These are phyloP conservation scores for Mucor ambiguus DNA, from an alignment of 371 early-diverging fungal genomes.

Conservation along the genomic window DNA sequence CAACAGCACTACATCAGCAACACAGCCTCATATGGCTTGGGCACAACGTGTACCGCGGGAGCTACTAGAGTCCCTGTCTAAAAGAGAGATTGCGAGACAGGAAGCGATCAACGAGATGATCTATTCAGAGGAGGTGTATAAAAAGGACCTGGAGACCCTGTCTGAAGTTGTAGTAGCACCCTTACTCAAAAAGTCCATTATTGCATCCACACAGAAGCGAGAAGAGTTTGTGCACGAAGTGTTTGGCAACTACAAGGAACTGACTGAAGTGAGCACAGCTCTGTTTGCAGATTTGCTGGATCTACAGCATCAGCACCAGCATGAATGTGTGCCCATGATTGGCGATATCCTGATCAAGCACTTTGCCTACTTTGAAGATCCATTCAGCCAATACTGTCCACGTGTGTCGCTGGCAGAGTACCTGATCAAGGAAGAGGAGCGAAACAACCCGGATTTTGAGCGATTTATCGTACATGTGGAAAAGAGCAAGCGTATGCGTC, in stretches of 20 bases:
- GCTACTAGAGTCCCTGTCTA: conserved; percentile 68
- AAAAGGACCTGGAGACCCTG: conserved; percentile 64
- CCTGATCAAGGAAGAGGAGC: conserved; percentile 71
- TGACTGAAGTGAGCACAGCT: conserved; percentile 71
- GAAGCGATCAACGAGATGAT: conserved; percentile 94
- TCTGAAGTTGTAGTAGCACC: conserved; percentile 34
- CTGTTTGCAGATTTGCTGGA: conserved; percentile 68
- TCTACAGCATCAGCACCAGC: conserved; percentile 60
- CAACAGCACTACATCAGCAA: conserved; percentile 7
- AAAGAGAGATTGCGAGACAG: conserved; percentile 85
- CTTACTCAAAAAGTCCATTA: conserved; percentile 14
- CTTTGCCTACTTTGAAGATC: conserved; percentile 71
- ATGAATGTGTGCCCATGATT: conserved; percentile 72
- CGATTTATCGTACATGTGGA: conserved; percentile 75
- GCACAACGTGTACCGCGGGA: conserved; percentile 70
- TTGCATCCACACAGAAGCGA: conserved; percentile 52
- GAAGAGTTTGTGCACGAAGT: conserved; percentile 75
- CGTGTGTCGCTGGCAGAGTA: conserved; percentile 83
- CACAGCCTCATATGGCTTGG: conserved; percentile 67
- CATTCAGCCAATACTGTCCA: conserved; percentile 85
- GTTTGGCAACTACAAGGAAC: conserved; percentile 79
- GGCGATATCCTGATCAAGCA: conserved; percentile 85
- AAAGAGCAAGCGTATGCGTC: conserved; percentile 60
- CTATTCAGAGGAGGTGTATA: conserved; percentile 87
- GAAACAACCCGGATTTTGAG: conserved; percentile 64